phyloP scores from a whole-genome alignment of 192 early-diverging fungal species.

The Backusella australiensis region DNA sequence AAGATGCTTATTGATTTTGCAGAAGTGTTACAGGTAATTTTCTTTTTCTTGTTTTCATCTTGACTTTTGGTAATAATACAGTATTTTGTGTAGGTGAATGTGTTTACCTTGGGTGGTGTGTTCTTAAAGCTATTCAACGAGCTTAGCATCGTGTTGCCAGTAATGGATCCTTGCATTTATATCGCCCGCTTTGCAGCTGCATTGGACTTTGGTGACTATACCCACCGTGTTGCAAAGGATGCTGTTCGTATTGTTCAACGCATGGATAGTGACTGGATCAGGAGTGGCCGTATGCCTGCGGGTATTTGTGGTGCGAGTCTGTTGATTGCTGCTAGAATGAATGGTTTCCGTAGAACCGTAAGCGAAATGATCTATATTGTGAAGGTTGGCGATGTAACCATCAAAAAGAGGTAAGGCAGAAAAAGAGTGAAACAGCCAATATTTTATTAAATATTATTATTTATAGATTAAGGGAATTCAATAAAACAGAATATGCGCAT shows the following conservation, averaged over 20 bases:
- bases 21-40: constrained; percentile 55
- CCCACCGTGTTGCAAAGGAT: constrained; percentile 70
- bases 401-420: constrained; percentile 61
- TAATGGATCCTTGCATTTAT: constrained; percentile 82
- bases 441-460: background rate
- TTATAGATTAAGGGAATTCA: constrained; percentile 75
- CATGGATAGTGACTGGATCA: constrained; percentile 96
- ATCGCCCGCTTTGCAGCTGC: constrained; percentile 88
- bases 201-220: constrained; percentile 91
- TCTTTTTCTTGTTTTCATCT: background rate
- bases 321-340: constrained; percentile 87
- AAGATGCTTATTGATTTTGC: constrained; percentile 95
- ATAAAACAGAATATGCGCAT: constrained; percentile 70
- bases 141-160: constrained; percentile 46
- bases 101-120: constrained; percentile 84
- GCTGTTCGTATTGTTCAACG: constrained; percentile 80
- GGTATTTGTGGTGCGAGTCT: constrained; percentile 95
- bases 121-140: constrained; percentile 69
- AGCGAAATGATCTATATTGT: constrained; percentile 68
- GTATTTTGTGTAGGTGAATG: constrained; percentile 57
- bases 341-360: constrained; percentile 80
- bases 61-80: background rate
- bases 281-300: constrained; percentile 82
- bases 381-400: constrained; percentile 57
- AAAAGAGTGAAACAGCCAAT: too few species aligned